Conservation (phyloP, 1,284 basidiomycete species). For the Cryptococcus hybrid region DNA sequence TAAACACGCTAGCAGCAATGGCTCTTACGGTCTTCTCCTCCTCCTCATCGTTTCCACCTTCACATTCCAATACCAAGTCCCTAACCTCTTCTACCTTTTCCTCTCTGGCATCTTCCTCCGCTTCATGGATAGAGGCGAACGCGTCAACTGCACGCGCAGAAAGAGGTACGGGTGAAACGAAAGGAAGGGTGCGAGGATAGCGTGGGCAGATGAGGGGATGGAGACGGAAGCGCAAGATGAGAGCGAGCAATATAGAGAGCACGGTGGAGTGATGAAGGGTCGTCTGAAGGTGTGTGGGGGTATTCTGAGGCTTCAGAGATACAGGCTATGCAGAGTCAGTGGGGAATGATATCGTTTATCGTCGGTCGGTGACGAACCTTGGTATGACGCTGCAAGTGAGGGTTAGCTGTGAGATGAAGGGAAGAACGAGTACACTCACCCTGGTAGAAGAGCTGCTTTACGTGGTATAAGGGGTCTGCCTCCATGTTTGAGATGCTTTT, state of each 20-base stretch:
- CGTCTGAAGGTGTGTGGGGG: slow-evolving; percentile 28
- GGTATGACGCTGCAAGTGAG: slow-evolving; percentile 42
- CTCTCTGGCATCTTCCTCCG: slow-evolving; percentile 45
- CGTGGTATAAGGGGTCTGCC: slow-evolving; percentile 74
- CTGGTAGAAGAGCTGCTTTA: slow-evolving; percentile 81
- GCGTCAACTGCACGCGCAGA: slow-evolving; percentile 68
- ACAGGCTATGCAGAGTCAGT: slow-evolving; percentile 30
- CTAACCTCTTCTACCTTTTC: slow-evolving; percentile 75
- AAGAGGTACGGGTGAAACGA: slow-evolving; percentile 59
- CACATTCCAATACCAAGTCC: slow-evolving; percentile 80
- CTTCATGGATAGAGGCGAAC: slow-evolving; percentile 64
- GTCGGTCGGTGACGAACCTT: slow-evolving; percentile 26
- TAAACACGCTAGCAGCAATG: slow-evolving; percentile 78
- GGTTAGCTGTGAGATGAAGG: neutral
- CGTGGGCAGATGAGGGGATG: slow-evolving; percentile 58
- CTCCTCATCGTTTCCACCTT: slow-evolving; percentile 64
- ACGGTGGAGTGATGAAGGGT: slow-evolving; percentile 53
- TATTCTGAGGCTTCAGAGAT: slow-evolving; percentile 43
- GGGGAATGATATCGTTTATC: neutral
- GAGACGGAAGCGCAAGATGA: slow-evolving; percentile 69
- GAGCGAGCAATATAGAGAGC: slow-evolving; percentile 81
- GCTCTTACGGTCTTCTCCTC: slow-evolving; percentile 63
- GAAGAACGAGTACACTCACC: slow-evolving; percentile 52
- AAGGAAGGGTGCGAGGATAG: slow-evolving; percentile 52
- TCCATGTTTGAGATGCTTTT: slow-evolving; percentile 57